Evolutionary conservation across 257 asterid genomes (phyloP).

Genomic region (Solanum corneliomulleri): DNA sequence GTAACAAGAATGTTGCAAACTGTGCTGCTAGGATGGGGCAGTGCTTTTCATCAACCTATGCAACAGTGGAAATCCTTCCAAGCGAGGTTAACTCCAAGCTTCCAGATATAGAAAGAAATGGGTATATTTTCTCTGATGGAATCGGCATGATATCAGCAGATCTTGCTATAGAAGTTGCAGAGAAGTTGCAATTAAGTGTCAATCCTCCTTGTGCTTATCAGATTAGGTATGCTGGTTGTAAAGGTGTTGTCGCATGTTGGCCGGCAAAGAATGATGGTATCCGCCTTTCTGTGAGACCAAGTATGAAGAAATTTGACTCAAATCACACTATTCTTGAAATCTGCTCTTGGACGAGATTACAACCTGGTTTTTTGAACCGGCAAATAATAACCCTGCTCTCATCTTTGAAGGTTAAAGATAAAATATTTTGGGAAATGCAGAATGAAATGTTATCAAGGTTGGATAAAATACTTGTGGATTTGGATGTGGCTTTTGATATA

Average conservation of each 20-base stretch:
- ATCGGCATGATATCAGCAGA: constrained; percentile 66
- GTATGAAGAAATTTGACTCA: constrained; percentile 78
- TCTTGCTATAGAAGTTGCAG: constrained; percentile 71
- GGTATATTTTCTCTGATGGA: constrained; percentile 75
- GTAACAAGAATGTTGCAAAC: constrained; percentile 54
- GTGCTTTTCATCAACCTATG: constrained; percentile 93
- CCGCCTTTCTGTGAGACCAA: constrained; percentile 45
- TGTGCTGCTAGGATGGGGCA: constrained; percentile 96
- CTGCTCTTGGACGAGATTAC: constrained; percentile 86
- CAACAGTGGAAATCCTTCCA: constrained; percentile 62
- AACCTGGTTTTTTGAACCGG: constrained; percentile 83
- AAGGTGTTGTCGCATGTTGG: constrained; percentile 92
- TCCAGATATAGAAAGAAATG: constrained; percentile 53
- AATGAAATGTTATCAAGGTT: constrained; percentile 54
- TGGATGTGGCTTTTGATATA: constrained; percentile 63
- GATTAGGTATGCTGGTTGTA: constrained; percentile 75
- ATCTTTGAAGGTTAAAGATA: constrained; percentile 54
- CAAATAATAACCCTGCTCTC: constrained; percentile 82
- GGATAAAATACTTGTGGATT: constrained; percentile 51
- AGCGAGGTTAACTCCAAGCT: constrained; percentile 21
- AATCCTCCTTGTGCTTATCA: constrained; percentile 83
- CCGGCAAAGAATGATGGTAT: constrained; percentile 25
- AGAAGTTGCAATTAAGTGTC: constrained; percentile 39
- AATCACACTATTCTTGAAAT: constrained; percentile 72
- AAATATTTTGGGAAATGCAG: constrained; percentile 72